Conservation (phyloP, 768 basidiomycete species). For the Pulveroboletus frians region DNA sequence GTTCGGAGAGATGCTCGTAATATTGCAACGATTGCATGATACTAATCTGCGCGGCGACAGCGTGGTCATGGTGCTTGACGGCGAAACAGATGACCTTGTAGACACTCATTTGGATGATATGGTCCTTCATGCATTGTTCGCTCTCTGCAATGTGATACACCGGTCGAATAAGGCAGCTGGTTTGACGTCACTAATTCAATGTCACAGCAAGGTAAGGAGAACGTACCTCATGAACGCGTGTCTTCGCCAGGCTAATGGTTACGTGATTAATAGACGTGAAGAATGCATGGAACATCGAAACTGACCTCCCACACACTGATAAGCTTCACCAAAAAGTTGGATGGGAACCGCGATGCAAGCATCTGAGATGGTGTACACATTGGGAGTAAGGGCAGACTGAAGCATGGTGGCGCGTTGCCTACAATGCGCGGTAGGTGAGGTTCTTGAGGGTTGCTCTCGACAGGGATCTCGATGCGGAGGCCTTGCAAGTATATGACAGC, state of each 20-base stretch:
- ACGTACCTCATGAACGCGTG: slow-evolving; percentile 62
- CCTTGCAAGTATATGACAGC: slow-evolving; percentile 98
- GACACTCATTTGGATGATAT: slow-evolving; percentile 63
- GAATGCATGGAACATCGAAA: neutral
- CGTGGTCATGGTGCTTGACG: slow-evolving; percentile 86
- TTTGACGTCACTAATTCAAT: neutral
- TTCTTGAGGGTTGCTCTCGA: slow-evolving; percentile 96
- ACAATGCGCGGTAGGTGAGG: too few relatives aligned
- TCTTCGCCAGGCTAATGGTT: slow-evolving; percentile 81
- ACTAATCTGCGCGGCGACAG: slow-evolving; percentile 76
- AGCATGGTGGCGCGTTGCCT: slow-evolving; percentile 99
- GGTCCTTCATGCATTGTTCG: slow-evolving; percentile 82
- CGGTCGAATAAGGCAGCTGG: slow-evolving; percentile 83
- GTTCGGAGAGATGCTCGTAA: slow-evolving; percentile 90
- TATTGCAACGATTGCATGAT: slow-evolving; percentile 92
- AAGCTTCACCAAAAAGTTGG: slow-evolving; percentile 82
- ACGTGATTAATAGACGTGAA: slow-evolving; percentile 1
- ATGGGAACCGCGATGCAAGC: slow-evolving; percentile 87
- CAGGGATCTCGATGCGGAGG: slow-evolving; percentile 97
- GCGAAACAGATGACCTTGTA: slow-evolving; percentile 89
- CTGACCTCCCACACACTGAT: slow-evolving; percentile 98
- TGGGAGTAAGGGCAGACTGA: slow-evolving; percentile 85
- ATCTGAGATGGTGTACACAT: slow-evolving; percentile 96
- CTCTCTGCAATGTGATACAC: slow-evolving; percentile 83
- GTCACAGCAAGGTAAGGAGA: neutral